phyloP scores from a whole-genome alignment of 2,329 filamentous ascomycete genomes.

The Trichoderma koningii region DNA sequence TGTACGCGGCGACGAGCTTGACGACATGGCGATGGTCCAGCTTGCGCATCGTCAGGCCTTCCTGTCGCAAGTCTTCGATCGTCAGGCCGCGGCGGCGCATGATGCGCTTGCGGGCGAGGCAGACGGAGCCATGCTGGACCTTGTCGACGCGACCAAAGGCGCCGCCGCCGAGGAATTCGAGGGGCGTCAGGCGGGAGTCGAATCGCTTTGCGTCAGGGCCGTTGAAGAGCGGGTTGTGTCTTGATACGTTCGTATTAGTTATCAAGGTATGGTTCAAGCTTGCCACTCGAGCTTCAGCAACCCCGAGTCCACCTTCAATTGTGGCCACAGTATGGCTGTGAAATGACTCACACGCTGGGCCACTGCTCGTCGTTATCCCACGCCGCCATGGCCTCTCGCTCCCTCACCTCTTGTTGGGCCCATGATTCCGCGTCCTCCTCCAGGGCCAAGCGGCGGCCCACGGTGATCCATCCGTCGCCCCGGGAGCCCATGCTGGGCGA shows the following conservation, averaged over 20 bases:
- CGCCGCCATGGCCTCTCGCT: slow-evolving; percentile 37
- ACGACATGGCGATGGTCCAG: slow-evolving; percentile 52
- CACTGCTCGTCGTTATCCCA: slow-evolving; percentile 41
- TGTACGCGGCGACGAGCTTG: slow-evolving; percentile 51
- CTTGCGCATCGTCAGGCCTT: slow-evolving; percentile 51
- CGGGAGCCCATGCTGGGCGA: slow-evolving; percentile 36
- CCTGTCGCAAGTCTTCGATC: slow-evolving; percentile 47
- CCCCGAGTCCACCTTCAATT: not conserved
- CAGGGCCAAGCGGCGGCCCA: slow-evolving; percentile 34
- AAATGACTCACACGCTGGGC: slow-evolving; percentile 39
- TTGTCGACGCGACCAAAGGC: slow-evolving; percentile 50
- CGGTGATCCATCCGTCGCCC: slow-evolving; percentile 39
- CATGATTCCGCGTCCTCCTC: slow-evolving; percentile 31
- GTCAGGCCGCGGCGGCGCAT: slow-evolving; percentile 41
- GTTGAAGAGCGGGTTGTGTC: slow-evolving; percentile 38
- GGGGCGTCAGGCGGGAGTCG: slow-evolving; percentile 38
- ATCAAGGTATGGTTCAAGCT: not conserved
- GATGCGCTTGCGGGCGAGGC: slow-evolving; percentile 50
- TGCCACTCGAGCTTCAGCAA: not conserved
- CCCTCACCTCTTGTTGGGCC: slow-evolving; percentile 38
- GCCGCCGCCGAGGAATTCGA: slow-evolving; percentile 46
- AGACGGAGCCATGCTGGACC: slow-evolving; percentile 45
- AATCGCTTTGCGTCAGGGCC: slow-evolving; percentile 41
- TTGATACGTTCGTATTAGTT: slow-evolving; percentile 21
- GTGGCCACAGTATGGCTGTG: not conserved